Base-by-base conservation (phyloP, 768 basidiomycete species). In the Paxillus ammoniavirescens region DNA sequence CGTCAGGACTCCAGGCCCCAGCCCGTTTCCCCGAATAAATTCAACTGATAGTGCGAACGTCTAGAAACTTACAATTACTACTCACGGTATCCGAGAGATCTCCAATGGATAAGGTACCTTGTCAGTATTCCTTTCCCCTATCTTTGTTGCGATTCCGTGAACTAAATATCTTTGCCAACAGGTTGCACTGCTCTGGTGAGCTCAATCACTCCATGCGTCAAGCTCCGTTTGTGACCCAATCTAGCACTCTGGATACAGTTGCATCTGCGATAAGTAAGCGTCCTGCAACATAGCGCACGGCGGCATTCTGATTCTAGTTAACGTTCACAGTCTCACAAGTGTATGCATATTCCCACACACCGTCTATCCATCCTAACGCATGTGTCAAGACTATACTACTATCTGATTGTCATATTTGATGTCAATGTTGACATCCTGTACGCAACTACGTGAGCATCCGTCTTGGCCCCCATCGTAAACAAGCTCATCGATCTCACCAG, bases 21-120 rank as follows among this genome's bases (percentile, higher is more conserved):
- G 28, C 12, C 5, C 28, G 26, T 15, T 50, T 30, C 15, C 4
- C 17, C 2, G 6, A 0, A 2, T 9, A 10, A 8, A 15, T 47
- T 14, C 15, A 12, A 31, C n/a, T 12, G 17, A 37, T 5, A 14
- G 1, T 21, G 9, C 13, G 2, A 7, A 18, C 4, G 6, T 45
- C 18, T 53, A 70, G 68, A 70, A 50, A 52, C 55, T 0, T 70
- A 72, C 56, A 53, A 70, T 9, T 70, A 71, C 55, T 64, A 60
- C 47, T 55, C 68, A 15, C 59, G 66, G 21, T 70, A 59, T 17
- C 62, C 70, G 0, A 60, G 26, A 4, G 68, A 70, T 40, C 0
- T 4, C 10, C 18, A 7, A 28, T 57, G 60, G 62, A 52, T 49
- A 40, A 68, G 50, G 48, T 56, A 57, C 47, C 37, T 68, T 13